Percentiles rank a stretch among this genome's conserved stretches.
phyloP scores from a whole-genome alignment of 495 filamentous ascomycete genomes.

The Aspergillus hancockii region DNA sequence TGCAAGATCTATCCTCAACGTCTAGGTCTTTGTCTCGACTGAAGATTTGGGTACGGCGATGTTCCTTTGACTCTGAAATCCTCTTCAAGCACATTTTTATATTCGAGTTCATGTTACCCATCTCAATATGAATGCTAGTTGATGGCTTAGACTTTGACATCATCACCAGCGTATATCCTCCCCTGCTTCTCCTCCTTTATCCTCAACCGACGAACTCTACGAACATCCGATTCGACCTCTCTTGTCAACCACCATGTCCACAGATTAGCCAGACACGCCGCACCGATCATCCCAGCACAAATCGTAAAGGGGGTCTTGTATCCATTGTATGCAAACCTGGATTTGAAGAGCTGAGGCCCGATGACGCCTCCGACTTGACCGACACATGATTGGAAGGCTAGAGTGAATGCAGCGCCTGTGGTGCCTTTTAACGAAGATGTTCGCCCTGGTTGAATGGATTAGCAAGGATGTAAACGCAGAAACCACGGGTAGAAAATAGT shows the following conservation, averaged over 20 bases:
- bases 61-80: no score
- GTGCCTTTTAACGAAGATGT: slow-evolving; percentile 29
- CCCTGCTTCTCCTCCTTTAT: slow-evolving; percentile 25
- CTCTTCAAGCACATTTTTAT: no score
- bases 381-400: slow-evolving; percentile 31
- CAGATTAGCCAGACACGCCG: slow-evolving; percentile 24
- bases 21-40: no score
- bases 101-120: no score
- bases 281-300: slow-evolving; percentile 22
- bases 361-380: slow-evolving; percentile 37
- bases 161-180: slow-evolving; percentile 22
- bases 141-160: slow-evolving; percentile 22
- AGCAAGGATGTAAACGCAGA: neutral
- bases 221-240: slow-evolving; percentile 33
- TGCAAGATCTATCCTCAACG: no score
- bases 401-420: slow-evolving; percentile 35
- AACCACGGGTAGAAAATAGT: neutral
- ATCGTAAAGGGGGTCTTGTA: slow-evolving; percentile 36
- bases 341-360: slow-evolving; percentile 35
- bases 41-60: no score
- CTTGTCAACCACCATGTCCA: slow-evolving; percentile 37
- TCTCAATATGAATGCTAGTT: no score
- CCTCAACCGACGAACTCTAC: slow-evolving; percentile 23
- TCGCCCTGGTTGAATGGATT: slow-evolving; percentile 17
- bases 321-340: slow-evolving; percentile 26